phyloP scores from a whole-genome alignment of 2,329 filamentous ascomycete genomes.

The Coniella lustricola region DNA sequence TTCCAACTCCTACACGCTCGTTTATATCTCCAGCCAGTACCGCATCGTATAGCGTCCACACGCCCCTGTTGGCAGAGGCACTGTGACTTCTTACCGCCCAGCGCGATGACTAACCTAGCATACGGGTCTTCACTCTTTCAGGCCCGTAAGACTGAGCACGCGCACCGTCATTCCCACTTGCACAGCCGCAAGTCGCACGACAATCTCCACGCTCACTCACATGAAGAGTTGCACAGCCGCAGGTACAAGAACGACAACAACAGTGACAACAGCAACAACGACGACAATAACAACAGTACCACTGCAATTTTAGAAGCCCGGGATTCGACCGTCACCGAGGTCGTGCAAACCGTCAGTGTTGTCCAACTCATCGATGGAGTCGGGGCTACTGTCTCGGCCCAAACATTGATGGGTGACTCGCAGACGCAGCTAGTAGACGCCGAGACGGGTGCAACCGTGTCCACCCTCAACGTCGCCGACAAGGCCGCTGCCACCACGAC shows the following conservation, averaged over 20 bases:
- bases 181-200: conserved; percentile 18
- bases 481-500: conserved; percentile 7
- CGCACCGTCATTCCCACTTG: conserved; percentile 22
- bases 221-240: conserved; percentile 23
- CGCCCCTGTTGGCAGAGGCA: conserved; percentile 11
- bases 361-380: conserved; percentile 43
- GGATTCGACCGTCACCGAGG: conserved; percentile 33
- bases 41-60: not conserved
- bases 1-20: conserved; percentile 11
- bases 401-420: conserved; percentile 35
- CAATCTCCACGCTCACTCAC: conserved; percentile 22
- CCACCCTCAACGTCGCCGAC: conserved; percentile 19
- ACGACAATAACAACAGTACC: not conserved
- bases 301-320: conserved; percentile 19
- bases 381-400: conserved; percentile 37
- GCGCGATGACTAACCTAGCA: conserved; percentile 38
- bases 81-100: conserved; percentile 26
- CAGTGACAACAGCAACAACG: too few species aligned
- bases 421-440: conserved; percentile 32
- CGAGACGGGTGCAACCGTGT: conserved; percentile 30
- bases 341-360: conserved; percentile 50
- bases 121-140: conserved; percentile 44
- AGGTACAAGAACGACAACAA: conserved; percentile 16
- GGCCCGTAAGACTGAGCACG: conserved; percentile 30
- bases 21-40: conserved; percentile 9